Evolutionary conservation across 352 stramenopile genomes (phyloP), one percentile per base, ranked within the genome.

Genomic region (Globisporangium paroecandrum): DNA sequence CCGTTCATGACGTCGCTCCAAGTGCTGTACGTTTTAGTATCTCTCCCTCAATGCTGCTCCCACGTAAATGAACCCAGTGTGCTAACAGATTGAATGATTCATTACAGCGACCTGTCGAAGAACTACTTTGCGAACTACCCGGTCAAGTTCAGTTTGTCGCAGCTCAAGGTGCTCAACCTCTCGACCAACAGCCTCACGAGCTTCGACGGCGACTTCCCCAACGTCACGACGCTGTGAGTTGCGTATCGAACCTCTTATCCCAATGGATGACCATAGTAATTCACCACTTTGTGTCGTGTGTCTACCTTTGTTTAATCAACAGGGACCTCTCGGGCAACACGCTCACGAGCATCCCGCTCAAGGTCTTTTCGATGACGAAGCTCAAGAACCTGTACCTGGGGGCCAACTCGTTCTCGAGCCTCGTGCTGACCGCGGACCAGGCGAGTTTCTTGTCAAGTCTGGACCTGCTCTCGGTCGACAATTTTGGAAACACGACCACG

Each of bases 301-400:
- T 38, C 4, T n/a, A 7, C n/a, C 9, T 32, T 18, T 43, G 54
- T 18, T 64, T 51, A 3, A 13, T 43, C 38, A 61, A 47, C 54
- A 89, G 81, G 38, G 78, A 90, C 59, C 46, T 91, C 32, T 79
- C 71, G 9, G 43, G 65, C 66, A 91, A 91, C 69, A 74, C 83
- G 8, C 73, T 91, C 34, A 79, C 77, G 1, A 72, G 69, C 18
- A 81, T 89, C 32, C 83, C 81, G 1, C 34, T 62, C 4, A 72
- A 73, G 5, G 73, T 91, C 10, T 91, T 83, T 62, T 71, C 76
- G 7, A 78, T 89, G 66, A 57, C 74, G 18, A 76, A 62, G 3
- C 72, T 91, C 22, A 62, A 77, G 49, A 63, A 73, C 38, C 68
- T 91, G 10, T 72, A 80, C 34, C 66, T 91, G 20, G 69, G 77